Evolutionary conservation across 176 grass and related monocot genomes (phyloP), one percentile per base, ranked within the genome.

Genomic region (Carex kokanica): DNA sequence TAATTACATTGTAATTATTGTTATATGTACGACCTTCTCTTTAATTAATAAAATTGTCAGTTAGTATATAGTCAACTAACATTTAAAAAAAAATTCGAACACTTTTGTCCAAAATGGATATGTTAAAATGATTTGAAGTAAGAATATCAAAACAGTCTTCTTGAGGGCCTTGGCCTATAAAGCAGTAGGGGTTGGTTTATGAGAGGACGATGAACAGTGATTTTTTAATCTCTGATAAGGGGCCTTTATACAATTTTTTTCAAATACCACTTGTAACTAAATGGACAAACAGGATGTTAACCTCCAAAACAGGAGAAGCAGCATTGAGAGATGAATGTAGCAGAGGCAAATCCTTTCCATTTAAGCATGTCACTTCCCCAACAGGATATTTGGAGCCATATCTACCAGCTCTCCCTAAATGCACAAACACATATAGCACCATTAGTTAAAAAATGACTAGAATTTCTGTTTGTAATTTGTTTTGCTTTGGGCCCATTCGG

Each of bases 361-460:
- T 2, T 66, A 98, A 14, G 73, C 91, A 95, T 21, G 91, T 98
- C 82, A 98, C 92, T 93, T 98, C 92, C 25, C 95, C 95, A 91
- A 87, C 81, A 73, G 95, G 89, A 83, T 93, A 98, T 85, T 93
- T 95, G 85, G 95, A 98, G 47, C 95, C 95, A 94, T 94, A 98
- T 91, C 95, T 94, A 59, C 95, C 92, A 87, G 95, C 95, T 68
- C 95, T 91, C 52, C 95, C 95, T 98, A 88, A 32, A 81, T 60
- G 31, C 6, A 80, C 17, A 58, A 78, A 58, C 24, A 58, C 25
- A 80, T 16, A 41, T 81, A 81, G 17, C 18, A 81, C 32, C 17
- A 43, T 20, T 63, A 20, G 14, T 61, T 40, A 17, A 41, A 17
- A 41, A 62, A 31, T 38, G 34, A n/a, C 31, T 20, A 81, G 15